Evolutionary conservation across 2,329 filamentous ascomycete genomes (phyloP).

Genomic region (Monosporascus cannonballus): DNA sequence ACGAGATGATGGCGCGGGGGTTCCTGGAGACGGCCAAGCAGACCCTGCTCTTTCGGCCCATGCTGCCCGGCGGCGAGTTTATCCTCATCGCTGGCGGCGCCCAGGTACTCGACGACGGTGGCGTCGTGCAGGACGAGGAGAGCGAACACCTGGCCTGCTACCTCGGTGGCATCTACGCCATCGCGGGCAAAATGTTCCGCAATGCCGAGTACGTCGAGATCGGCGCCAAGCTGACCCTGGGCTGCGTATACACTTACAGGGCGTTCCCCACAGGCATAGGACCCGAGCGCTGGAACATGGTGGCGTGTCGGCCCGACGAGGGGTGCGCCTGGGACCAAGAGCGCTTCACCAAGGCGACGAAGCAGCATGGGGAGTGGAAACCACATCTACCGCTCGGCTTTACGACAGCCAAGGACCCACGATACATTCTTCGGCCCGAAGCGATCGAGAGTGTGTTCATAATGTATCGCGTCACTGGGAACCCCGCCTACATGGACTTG

Average conservation of each 20-base stretch:
- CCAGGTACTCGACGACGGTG: constrained; percentile 22
- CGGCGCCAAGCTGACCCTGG: constrained; percentile 53
- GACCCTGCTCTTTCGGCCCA: constrained; percentile 61
- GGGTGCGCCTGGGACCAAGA: constrained; percentile 25
- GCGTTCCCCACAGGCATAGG: constrained; percentile 52
- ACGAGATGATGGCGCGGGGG: constrained; percentile 32
- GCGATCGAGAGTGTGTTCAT: constrained; percentile 28
- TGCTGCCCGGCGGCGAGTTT: constrained; percentile 51
- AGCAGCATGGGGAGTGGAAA: constrained; percentile 18
- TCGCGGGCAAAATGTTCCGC: constrained; percentile 57
- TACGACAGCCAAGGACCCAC: constrained; percentile 40
- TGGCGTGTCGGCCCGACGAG: constrained; percentile 33
- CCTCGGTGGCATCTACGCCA: constrained; percentile 62
- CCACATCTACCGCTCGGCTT: constrained; percentile 42
- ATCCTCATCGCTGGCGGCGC: constrained; percentile 58
- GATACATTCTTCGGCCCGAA: constrained; percentile 27
- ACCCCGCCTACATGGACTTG: constrained; percentile 19
- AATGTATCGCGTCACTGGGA: constrained; percentile 25
- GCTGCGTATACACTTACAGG: constrained; percentile 58
- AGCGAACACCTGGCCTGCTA: constrained; percentile 64
- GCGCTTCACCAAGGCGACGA: constrained; percentile 13
- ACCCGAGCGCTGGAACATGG: constrained; percentile 51
- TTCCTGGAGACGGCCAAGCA: constrained; percentile 53
- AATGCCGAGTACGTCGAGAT: constrained; percentile 47
- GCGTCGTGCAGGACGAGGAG: constrained; percentile 24